Conservation (phyloP, 2,329 filamentous ascomycete species). For the Pestalotiopsis sp. region DNA sequence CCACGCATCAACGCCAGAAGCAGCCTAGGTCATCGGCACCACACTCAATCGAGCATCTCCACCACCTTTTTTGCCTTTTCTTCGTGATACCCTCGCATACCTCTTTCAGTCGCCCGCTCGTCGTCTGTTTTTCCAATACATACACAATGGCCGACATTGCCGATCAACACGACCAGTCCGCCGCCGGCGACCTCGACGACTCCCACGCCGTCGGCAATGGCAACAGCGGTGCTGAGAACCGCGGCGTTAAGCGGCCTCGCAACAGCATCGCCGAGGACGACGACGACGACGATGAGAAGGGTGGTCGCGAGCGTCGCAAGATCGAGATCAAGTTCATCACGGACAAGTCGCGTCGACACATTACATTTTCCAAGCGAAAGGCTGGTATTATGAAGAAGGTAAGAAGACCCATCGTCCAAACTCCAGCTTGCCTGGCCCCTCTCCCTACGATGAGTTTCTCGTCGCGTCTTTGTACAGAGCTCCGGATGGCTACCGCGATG, state of each 20-base stretch:
- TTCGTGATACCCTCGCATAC: slow-evolving; percentile 45
- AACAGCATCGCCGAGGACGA: slow-evolving; percentile 87
- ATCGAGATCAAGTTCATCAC: slow-evolving; percentile 99
- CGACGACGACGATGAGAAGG: slow-evolving; percentile 97
- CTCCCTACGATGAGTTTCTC: background rate
- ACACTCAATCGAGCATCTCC: slow-evolving; percentile 68
- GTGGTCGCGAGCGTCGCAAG: slow-evolving; percentile 96
- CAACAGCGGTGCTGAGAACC: slow-evolving; percentile 67
- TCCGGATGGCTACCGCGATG: background rate
- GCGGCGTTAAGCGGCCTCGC: slow-evolving; percentile 88
- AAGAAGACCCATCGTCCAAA: slow-evolving; percentile 20
- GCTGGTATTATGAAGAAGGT: slow-evolving; percentile 99
- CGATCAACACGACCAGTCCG: slow-evolving; percentile 76
- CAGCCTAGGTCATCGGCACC: slow-evolving; percentile 68
- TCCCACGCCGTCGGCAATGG: slow-evolving; percentile 74
- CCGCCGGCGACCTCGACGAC: slow-evolving; percentile 75
- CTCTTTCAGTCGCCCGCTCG: background rate
- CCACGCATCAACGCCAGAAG: slow-evolving; percentile 60
- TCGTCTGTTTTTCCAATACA: slow-evolving; percentile 20
- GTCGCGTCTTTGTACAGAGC: background rate
- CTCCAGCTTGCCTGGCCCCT: background rate
- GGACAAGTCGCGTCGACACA: slow-evolving; percentile 98
- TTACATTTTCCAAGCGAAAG: slow-evolving; percentile 99
- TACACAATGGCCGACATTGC: slow-evolving; percentile 76
- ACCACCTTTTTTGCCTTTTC: slow-evolving; percentile 58